Conservation (phyloP, 805 yeast genomes). For the Candida argentea region DNA sequence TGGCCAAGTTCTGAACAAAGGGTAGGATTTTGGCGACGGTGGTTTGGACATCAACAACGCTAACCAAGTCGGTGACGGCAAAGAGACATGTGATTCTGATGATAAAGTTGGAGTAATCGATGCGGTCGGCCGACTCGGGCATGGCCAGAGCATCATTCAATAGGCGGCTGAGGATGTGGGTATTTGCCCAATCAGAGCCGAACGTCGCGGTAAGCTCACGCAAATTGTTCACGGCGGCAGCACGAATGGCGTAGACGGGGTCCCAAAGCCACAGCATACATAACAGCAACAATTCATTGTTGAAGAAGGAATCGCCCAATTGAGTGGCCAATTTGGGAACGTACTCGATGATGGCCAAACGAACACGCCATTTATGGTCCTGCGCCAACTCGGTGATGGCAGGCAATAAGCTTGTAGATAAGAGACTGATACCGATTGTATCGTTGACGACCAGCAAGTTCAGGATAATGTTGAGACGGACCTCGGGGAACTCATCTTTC, state of each 20-base stretch:
- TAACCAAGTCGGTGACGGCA: conserved; percentile 74
- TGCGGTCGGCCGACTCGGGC: conserved; percentile 19
- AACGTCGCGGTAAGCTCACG: conserved; percentile 73
- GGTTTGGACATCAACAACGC: conserved; percentile 51
- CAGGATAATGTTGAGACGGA: conserved; percentile 85
- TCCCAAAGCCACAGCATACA: conserved; percentile 99
- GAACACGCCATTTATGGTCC: conserved; percentile 95
- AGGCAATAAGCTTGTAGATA: conserved; percentile 83
- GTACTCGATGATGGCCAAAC: conserved; percentile 93
- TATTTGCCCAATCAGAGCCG: conserved; percentile 90
- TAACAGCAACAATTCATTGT: conserved; percentile 79
- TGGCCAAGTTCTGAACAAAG: conserved; percentile 58
- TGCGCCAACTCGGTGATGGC: conserved; percentile 94
- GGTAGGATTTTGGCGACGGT: conserved; percentile 65
- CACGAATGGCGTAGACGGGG: conserved; percentile 90
- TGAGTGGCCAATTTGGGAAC: conserved; percentile 92
- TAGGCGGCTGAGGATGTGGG: conserved; percentile 70
- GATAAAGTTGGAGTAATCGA: conserved; percentile 64
- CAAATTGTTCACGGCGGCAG: conserved; percentile 85
- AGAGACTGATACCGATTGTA: conserved; percentile 82
- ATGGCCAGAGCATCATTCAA: conserved; percentile 27
- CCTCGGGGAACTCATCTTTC: conserved; percentile 95
- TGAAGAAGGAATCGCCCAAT: conserved; percentile 86
- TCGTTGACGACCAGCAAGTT: conserved; percentile 87
- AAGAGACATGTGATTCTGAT: conserved; percentile 86